A percentile compares a stretch with the other conserved stretches of the same genome.
These are phyloP conservation scores for Agrocybe praecox DNA, from an alignment of 768 basidiomycete species.

Conservation along the genomic window DNA sequence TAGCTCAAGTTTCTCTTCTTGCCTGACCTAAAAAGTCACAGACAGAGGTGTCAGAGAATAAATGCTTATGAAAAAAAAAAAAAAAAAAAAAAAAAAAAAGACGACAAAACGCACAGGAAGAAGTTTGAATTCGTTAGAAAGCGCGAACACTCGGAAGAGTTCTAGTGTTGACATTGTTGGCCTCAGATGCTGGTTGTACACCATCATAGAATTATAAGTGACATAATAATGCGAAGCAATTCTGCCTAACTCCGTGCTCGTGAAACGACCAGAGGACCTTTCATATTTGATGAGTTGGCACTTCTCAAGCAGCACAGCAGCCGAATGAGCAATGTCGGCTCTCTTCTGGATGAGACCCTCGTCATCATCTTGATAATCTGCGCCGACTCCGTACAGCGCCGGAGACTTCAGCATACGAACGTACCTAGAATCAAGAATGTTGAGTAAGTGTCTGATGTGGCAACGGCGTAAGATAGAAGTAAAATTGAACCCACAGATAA, in stretches of 20 bases:
- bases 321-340: slow-evolving; percentile 91
- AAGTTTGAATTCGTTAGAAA: slow-evolving; percentile 94
- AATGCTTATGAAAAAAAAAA: background rate
- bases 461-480: slow-evolving; percentile 4
- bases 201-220: slow-evolving; percentile 93
- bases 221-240: slow-evolving; percentile 98
- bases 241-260: slow-evolving; percentile 89
- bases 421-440: slow-evolving; percentile 54
- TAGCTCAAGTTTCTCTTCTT: slow-evolving; percentile 91
- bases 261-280: slow-evolving; percentile 83
- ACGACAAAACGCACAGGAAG: slow-evolving; percentile 59
- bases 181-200: slow-evolving; percentile 92
- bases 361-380: slow-evolving; percentile 92
- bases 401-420: slow-evolving; percentile 94
- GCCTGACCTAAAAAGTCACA: slow-evolving; percentile 54
- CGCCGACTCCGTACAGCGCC: slow-evolving; percentile 82
- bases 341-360: slow-evolving; percentile 85
- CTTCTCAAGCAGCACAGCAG: slow-evolving; percentile 92
- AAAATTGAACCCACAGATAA: slow-evolving; percentile 66
- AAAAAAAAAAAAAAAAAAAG: background rate
- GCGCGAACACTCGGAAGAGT: slow-evolving; percentile 92
- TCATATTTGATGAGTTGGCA: slow-evolving; percentile 95
- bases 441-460: background rate
- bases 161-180: slow-evolving; percentile 88
- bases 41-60: background rate